Conservation (phyloP, 176 grass and related monocot genomes). For the Chloris gayana region DNA sequence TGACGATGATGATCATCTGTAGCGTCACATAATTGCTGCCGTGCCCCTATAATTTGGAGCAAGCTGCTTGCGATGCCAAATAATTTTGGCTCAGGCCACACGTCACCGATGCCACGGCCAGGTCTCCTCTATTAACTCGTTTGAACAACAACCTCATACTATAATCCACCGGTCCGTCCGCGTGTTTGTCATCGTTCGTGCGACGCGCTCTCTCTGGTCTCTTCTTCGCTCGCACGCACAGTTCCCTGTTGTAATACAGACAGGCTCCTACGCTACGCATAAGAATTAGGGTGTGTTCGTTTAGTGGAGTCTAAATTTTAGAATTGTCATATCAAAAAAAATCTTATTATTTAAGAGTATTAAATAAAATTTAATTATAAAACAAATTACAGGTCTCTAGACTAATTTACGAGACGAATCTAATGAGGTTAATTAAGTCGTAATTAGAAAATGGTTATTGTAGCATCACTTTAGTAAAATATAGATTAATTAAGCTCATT, state of each 20-base stretch:
- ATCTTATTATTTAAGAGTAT: too few species aligned
- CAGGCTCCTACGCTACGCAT: neutral
- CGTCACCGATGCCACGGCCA: conserved; percentile 35
- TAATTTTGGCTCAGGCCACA: conserved; percentile 42
- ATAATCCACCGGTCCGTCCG: neutral
- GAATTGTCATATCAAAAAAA: too few species aligned
- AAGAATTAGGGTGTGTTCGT: too few species aligned
- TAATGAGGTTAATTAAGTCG: too few species aligned
- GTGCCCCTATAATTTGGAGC: conserved; percentile 30
- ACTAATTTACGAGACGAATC: too few species aligned
- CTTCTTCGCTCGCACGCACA: neutral
- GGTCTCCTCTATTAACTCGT: conserved; percentile 38
- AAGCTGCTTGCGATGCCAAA: conserved; percentile 10
- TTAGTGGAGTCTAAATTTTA: too few species aligned
- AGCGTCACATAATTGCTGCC: conserved; percentile 27
- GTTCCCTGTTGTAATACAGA: neutral
- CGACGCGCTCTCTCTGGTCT: conserved; percentile 20
- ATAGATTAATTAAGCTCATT: too few species aligned
- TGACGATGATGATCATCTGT: neutral
- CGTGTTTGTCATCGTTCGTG: conserved; percentile 12
- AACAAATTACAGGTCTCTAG: too few species aligned
- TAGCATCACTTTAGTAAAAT: too few species aligned
- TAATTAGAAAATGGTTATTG: too few species aligned
- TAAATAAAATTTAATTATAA: too few species aligned
- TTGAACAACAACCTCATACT: conserved; percentile 7